These are phyloP conservation scores for Ilex asprella DNA, from an alignment of 257 asterid genomes.

Conservation along the genomic window DNA sequence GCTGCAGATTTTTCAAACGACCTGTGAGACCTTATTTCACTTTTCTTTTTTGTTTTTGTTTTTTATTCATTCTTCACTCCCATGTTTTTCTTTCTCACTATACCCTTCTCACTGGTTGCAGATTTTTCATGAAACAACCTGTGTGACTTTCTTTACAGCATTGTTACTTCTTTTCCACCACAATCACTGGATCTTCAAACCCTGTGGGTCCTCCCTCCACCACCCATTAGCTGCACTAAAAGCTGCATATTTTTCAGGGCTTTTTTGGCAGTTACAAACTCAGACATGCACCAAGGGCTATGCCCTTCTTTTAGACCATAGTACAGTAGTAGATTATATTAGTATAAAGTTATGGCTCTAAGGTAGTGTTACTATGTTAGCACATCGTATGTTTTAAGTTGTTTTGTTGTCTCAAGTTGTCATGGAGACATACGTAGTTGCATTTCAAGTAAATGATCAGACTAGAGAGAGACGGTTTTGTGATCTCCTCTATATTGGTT, in stretches of 20 bases:
- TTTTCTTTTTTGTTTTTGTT: neutral
- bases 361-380: neutral
- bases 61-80: neutral
- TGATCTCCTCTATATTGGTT: slow-evolving; percentile 35
- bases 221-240: slow-evolving; percentile 4
- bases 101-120: slow-evolving; percentile 23
- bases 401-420: neutral
- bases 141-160: slow-evolving; percentile 6
- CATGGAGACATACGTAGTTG: neutral
- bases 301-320: neutral
- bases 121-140: slow-evolving; percentile 24
- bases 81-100: slow-evolving; percentile 1
- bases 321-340: neutral
- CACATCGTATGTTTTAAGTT: neutral
- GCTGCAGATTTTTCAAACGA: slow-evolving; percentile 16
- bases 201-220: neutral
- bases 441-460: slow-evolving; percentile 1
- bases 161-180: no score
- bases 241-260: slow-evolving; percentile 35
- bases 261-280: slow-evolving; percentile 14
- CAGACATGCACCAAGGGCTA: neutral
- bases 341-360: neutral
- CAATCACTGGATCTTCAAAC: no score
- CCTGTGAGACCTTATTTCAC: slow-evolving; percentile 1
- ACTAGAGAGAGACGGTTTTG: slow-evolving; percentile 47